A percentile compares a stretch with the other conserved stretches of the same genome.
Conservation (phyloP, 2,329 filamentous ascomycete species). For the Davidsoniella eucalypti region DNA sequence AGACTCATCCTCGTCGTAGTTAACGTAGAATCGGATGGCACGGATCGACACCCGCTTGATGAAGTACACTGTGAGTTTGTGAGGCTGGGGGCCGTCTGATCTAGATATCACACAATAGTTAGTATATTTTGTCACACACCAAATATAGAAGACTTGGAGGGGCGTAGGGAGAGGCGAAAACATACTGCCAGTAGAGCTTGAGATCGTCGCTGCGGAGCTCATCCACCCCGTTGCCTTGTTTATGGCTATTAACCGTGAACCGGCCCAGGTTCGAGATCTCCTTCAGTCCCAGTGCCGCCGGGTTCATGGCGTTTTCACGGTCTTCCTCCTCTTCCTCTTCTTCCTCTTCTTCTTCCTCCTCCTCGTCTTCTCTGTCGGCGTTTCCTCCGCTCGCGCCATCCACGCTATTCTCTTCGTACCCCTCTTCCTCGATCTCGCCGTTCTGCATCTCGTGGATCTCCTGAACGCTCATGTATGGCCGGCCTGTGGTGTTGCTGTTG, state of each 20-base stretch:
- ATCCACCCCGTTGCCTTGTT: slow-evolving; percentile 63
- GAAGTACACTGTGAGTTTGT: slow-evolving; percentile 71
- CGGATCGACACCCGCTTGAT: slow-evolving; percentile 67
- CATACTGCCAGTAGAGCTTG: slow-evolving; percentile 63
- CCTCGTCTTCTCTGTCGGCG: slow-evolving; percentile 14
- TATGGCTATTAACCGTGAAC: slow-evolving; percentile 68
- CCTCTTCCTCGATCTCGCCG: slow-evolving; percentile 20
- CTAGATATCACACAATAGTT: slow-evolving; percentile 22
- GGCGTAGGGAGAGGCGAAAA: slow-evolving; percentile 11
- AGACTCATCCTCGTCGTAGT: slow-evolving; percentile 84
- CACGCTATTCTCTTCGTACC: slow-evolving; percentile 15
- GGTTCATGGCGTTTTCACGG: slow-evolving; percentile 26
- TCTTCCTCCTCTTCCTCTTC: slow-evolving; percentile 18
- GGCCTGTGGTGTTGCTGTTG: background rate
- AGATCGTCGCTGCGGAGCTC: slow-evolving; percentile 61
- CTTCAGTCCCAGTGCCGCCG: slow-evolving; percentile 45
- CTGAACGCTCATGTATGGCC: slow-evolving; percentile 1
- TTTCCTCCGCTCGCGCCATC: slow-evolving; percentile 16
- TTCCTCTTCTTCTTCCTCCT: slow-evolving; percentile 17
- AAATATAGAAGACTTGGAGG: background rate
- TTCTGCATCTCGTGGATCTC: slow-evolving; percentile 16
- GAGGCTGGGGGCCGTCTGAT: slow-evolving; percentile 71
- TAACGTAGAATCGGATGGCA: slow-evolving; percentile 67
- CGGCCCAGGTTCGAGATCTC: slow-evolving; percentile 73
- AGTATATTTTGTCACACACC: background rate